phyloP scores from a whole-genome alignment of 257 asterid species.

The Solanum rostratum region DNA sequence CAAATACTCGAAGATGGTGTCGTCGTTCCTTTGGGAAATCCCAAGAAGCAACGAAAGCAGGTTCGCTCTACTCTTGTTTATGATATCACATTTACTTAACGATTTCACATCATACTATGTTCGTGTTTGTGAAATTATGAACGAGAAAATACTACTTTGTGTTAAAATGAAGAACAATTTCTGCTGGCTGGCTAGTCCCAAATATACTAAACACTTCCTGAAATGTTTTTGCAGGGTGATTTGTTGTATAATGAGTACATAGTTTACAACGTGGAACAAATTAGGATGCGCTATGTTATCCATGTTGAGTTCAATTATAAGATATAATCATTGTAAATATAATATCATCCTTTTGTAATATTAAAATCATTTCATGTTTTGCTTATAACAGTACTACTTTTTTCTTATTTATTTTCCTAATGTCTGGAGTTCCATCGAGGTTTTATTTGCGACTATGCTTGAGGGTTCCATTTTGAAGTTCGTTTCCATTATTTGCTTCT shows the following conservation, averaged over 20 bases:
- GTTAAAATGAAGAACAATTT: background rate
- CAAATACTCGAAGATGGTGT: slow-evolving; percentile 60
- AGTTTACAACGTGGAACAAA: slow-evolving; percentile 87
- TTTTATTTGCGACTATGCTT: no score
- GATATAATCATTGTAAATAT: slow-evolving; percentile 4
- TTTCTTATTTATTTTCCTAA: no score
- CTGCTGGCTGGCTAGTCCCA: background rate
- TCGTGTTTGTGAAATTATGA: background rate
- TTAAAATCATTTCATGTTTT: no score
- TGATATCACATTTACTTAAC: background rate
- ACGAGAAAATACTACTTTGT: background rate
- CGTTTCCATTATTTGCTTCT: no score
- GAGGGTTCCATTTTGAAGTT: no score
- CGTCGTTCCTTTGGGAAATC: slow-evolving; percentile 73
- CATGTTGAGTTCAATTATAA: slow-evolving; percentile 70
- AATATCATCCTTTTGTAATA: no score
- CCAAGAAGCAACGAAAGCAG: slow-evolving; percentile 48
- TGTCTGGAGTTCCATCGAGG: no score
- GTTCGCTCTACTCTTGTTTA: slow-evolving; percentile 10
- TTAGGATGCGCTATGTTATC: slow-evolving; percentile 74
- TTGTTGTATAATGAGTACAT: slow-evolving; percentile 80
- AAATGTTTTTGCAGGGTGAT: slow-evolving; percentile 35
- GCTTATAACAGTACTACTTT: no score
- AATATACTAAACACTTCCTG: background rate
- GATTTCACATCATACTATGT: background rate